Base-by-base conservation (phyloP, 495 filamentous ascomycete species). In the Hypoxylon perforatum region DNA sequence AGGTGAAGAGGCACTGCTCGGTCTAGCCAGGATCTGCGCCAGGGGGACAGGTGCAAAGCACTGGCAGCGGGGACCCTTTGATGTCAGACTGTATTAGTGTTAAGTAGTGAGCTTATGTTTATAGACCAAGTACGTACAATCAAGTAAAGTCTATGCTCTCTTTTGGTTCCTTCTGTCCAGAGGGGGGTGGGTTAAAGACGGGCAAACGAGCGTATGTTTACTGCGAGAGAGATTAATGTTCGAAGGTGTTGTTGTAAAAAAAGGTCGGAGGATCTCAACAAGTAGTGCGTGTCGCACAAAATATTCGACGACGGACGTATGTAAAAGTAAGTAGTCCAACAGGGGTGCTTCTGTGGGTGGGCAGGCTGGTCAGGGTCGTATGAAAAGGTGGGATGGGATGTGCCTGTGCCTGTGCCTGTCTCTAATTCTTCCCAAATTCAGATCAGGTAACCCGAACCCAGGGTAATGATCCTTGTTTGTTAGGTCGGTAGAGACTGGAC, bases 361-460 rank as follows among this genome's bases (percentile, higher is more conserved):
- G 55, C 60, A 64, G 28, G 66, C 60, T 64, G 41, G 60, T 18
- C 59, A 64, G 56, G 60, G 54, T 42, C 59, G n/a, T n/a, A n/a
- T 56, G 44, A 23, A 59, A 61, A 65, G 56, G 66, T 69, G 61
- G 61, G 61, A 69, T 33, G 30, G n/a, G n/a, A n/a, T 69, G 66
- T 65, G 51, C 61, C 61, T 65, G 60, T 33, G 30, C 30, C 30
- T 33, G 30, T 33, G 38, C 12, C 38, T 41, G 41, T 53, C 51
- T 63, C 46, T 60, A 50, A 49, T 46, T 60, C 19, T 28, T 54
- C 35, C 55, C 55, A 65, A 64, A 51, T 65, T 65, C 66, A 69
- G 61, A 69, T 65, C 61, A 69, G 66, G 66, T 58, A 69, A 69
- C 66, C 66, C 66, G 66, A 69, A 64, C 61, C 61, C 66, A 69